These are phyloP conservation scores for Tricladium varicosporioides DNA, from an alignment of 2,329 filamentous ascomycete genomes.

Conservation along the genomic window DNA sequence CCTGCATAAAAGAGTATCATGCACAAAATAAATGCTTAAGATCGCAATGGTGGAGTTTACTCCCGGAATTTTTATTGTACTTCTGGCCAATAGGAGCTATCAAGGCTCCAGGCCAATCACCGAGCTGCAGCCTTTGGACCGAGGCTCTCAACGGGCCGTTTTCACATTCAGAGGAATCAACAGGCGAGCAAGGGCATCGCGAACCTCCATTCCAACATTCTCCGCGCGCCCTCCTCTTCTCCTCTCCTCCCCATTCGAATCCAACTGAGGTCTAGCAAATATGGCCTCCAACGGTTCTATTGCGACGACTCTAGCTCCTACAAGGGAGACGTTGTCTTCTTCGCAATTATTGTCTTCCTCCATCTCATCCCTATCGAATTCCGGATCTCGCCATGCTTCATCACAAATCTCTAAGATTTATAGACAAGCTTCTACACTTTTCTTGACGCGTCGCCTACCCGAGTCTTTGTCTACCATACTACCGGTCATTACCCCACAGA, in stretches of 20 bases:
- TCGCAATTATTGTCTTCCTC: slow-evolving; percentile 64
- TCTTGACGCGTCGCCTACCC: slow-evolving; percentile 87
- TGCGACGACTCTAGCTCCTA: slow-evolving; percentile 27
- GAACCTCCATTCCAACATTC: slow-evolving; percentile 20
- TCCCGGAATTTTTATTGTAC: too few species aligned
- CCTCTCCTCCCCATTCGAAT: slow-evolving; percentile 8
- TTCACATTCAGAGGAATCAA: slow-evolving; percentile 6
- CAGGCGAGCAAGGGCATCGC: slow-evolving; percentile 11
- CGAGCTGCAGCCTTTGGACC: slow-evolving; percentile 6
- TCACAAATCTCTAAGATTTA: slow-evolving; percentile 86
- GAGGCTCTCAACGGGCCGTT: slow-evolving; percentile 14
- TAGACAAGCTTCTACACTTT: slow-evolving; percentile 89
- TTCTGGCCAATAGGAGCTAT: too few species aligned
- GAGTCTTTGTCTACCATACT: slow-evolving; percentile 85
- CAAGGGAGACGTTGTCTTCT: slow-evolving; percentile 45
- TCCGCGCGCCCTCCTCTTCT: slow-evolving; percentile 9
- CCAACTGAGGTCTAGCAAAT: slow-evolving; percentile 10
- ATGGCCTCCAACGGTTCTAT: slow-evolving; percentile 30
- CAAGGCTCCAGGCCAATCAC: neutral
- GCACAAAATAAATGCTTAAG: neutral
- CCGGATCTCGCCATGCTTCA: slow-evolving; percentile 58
- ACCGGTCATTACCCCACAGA: slow-evolving; percentile 68
- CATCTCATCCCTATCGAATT: slow-evolving; percentile 66
- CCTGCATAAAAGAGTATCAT: neutral
- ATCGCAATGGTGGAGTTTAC: too few species aligned